Evolutionary conservation across 768 basidiomycete genomes (phyloP).

Genomic region (Erythrobasidium yunnanense): DNA sequence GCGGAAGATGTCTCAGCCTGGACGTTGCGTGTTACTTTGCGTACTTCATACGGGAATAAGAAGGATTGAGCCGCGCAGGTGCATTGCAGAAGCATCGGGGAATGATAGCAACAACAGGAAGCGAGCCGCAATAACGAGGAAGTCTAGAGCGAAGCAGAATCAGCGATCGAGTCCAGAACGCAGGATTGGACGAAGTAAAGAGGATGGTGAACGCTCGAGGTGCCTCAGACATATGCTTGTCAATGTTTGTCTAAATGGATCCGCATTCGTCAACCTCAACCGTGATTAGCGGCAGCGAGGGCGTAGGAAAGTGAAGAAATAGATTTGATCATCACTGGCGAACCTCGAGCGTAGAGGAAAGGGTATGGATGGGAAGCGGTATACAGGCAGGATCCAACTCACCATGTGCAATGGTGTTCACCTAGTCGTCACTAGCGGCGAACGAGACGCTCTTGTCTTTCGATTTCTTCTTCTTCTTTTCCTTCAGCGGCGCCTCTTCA

Average conservation of each 20-base stretch:
- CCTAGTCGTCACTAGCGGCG: neutral
- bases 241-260: slow-evolving; percentile 8
- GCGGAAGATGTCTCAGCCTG: too few relatives aligned
- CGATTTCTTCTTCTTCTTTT: slow-evolving; percentile 26
- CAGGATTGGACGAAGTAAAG: too few relatives aligned
- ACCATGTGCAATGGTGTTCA: neutral
- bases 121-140: too few relatives aligned
- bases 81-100: too few relatives aligned
- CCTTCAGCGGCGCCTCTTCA: slow-evolving; percentile 5
- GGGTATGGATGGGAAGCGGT: neutral
- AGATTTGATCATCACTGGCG: slow-evolving; percentile 6
- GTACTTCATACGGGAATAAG: too few relatives aligned
- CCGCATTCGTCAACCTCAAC: slow-evolving; percentile 11
- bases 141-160: too few relatives aligned
- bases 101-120: too few relatives aligned
- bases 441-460: slow-evolving; percentile 10
- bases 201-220: neutral
- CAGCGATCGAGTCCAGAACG: too few relatives aligned
- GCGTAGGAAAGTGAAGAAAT: slow-evolving; percentile 25
- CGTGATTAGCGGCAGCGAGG: neutral
- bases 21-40: too few relatives aligned
- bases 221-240: slow-evolving; percentile 28
- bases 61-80: too few relatives aligned
- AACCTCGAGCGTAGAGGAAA: neutral
- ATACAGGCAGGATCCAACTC: neutral